A percentile compares a stretch with the other conserved stretches of the same genome.
phyloP scores from a whole-genome alignment of 495 filamentous ascomycete genomes.

The Beverwykella pulmonaria region DNA sequence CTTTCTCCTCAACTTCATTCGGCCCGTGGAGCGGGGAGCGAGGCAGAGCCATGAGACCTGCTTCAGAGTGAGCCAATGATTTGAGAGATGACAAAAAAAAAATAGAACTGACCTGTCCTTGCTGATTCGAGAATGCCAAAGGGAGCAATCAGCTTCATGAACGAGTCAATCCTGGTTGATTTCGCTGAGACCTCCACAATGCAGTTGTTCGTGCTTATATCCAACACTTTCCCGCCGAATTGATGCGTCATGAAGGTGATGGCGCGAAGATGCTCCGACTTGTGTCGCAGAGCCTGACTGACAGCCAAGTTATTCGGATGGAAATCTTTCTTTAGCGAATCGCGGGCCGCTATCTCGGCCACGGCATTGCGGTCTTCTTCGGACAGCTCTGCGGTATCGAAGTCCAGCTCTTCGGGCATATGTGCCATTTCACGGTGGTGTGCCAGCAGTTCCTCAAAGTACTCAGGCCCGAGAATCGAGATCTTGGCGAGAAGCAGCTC shows the following conservation, averaged over 20 bases:
- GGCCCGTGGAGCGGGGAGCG: constrained; percentile 81
- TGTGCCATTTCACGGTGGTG: constrained; percentile 81
- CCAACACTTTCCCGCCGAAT: constrained; percentile 94
- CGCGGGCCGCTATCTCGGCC: constrained; percentile 36
- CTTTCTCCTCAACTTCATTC: constrained; percentile 74
- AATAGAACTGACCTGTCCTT: constrained; percentile 60
- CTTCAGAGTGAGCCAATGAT: constrained; percentile 7
- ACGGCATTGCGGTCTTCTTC: constrained; percentile 42
- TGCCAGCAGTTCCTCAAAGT: constrained; percentile 92
- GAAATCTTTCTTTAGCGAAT: constrained; percentile 63
- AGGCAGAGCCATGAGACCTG: constrained; percentile 91
- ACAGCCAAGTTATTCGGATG: constrained; percentile 82
- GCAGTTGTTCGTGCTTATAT: constrained; percentile 97
- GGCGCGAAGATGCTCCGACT: constrained; percentile 92
- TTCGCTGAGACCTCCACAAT: constrained; percentile 97
- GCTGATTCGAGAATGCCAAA: constrained; percentile 97
- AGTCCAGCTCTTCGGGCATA: constrained; percentile 45
- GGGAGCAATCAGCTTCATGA: constrained; percentile 92
- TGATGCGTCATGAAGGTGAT: constrained; percentile 96
- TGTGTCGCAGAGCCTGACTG: constrained; percentile 87
- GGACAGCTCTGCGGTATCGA: constrained; percentile 43
- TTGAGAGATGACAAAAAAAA: neutral
- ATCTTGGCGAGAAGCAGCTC: constrained; percentile 96
- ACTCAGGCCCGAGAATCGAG: constrained; percentile 92
- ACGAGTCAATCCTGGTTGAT: constrained; percentile 89